Percentiles rank a stretch among this genome's conserved stretches.
Conservation (phyloP, 768 basidiomycete species). For the Macrolepiota fuliginosa region DNA sequence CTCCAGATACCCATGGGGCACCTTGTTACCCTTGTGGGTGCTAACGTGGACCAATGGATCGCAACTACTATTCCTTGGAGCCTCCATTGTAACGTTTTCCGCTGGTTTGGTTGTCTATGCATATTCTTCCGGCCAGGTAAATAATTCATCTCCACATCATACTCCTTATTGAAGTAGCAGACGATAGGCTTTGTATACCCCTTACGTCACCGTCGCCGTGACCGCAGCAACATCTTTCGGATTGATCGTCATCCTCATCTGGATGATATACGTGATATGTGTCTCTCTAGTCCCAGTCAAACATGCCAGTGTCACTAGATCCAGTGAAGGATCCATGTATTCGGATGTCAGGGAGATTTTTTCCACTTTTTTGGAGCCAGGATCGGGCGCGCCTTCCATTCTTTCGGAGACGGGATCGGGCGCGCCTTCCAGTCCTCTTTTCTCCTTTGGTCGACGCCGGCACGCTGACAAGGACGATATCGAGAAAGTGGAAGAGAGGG, state of each 20-base stretch:
- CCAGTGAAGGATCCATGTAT: conserved; percentile 1
- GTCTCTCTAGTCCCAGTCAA: background rate
- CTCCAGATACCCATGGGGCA: background rate
- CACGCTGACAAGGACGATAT: background rate
- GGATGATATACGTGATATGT: background rate
- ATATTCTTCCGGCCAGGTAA: background rate
- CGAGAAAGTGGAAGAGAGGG: background rate
- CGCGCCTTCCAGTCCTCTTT: background rate
- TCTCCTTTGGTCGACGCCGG: background rate
- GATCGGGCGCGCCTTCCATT: background rate
- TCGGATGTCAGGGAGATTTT: conserved; percentile 3
- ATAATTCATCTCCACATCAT: no score
- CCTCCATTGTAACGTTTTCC: conserved; percentile 2
- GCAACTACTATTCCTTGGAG: conserved; percentile 3
- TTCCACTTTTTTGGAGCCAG: background rate
- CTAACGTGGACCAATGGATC: conserved; percentile 6
- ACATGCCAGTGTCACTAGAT: background rate
- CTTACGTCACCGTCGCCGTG: conserved; percentile 1
- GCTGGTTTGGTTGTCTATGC: conserved; percentile 2
- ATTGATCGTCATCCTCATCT: background rate
- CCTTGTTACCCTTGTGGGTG: conserved; percentile 1
- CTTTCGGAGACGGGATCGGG: background rate
- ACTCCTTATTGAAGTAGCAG: background rate
- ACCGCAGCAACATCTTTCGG: conserved; percentile 6
- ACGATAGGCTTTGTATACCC: conserved; percentile 1